Conservation (phyloP, 2,329 filamentous ascomycete species). For the Thielaviopsis ethacetica region DNA sequence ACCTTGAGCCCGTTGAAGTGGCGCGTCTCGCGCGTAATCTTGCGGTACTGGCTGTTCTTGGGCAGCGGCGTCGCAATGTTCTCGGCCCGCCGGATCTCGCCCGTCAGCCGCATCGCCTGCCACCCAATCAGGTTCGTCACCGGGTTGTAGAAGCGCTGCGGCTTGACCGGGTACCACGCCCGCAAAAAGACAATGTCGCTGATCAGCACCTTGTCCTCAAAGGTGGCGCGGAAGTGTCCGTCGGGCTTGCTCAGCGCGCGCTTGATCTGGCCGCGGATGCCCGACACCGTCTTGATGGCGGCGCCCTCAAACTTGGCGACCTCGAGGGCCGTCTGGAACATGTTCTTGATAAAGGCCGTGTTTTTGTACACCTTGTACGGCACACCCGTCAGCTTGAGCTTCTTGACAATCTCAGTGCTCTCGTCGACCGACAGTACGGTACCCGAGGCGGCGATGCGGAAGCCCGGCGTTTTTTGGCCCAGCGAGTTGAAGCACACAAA, state of each 20-base stretch:
- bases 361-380: conserved; percentile 99
- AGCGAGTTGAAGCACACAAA: conserved; percentile 90
- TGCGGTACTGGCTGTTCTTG: conserved; percentile 73
- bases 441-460: conserved; percentile 86
- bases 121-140: conserved; percentile 88
- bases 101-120: conserved; percentile 87
- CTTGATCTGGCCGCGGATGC: conserved; percentile 93
- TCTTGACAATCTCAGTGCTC: conserved; percentile 95
- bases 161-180: conserved; percentile 93
- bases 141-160: conserved; percentile 91
- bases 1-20: conserved; percentile 68
- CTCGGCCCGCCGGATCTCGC: conserved; percentile 68
- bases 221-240: conserved; percentile 89
- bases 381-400: conserved; percentile 85
- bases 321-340: conserved; percentile 87
- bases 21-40: conserved; percentile 46
- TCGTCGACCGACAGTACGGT: conserved; percentile 91
- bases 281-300: conserved; percentile 87
- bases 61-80: conserved; percentile 60
- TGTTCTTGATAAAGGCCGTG: conserved; percentile 95
- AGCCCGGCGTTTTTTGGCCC: conserved; percentile 68
- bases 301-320: conserved; percentile 98
- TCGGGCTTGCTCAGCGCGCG: conserved; percentile 84
- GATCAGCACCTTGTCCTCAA: conserved; percentile 96
- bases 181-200: conserved; percentile 91